Percentiles rank a stretch among this genome's conserved stretches.
These are phyloP conservation scores for Bonia amplexicaulis DNA, from an alignment of 176 grass and related monocot species.

Conservation along the genomic window DNA sequence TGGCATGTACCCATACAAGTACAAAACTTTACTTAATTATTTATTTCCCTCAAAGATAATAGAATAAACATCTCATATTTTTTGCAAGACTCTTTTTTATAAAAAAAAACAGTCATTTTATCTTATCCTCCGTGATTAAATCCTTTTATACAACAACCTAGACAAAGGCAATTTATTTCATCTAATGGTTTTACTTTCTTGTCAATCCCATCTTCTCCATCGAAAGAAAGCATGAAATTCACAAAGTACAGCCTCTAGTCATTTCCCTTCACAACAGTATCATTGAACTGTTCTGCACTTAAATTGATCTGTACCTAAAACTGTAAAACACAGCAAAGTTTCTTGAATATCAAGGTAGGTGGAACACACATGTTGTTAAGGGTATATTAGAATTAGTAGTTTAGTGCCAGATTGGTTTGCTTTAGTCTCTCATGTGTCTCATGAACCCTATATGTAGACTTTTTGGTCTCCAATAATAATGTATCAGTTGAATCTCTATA, in stretches of 20 bases:
- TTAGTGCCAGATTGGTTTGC: not conserved
- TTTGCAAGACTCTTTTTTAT: not conserved
- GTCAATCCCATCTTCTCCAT: not conserved
- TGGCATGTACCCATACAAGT: not conserved
- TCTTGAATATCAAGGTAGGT: not conserved
- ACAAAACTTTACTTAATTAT: not conserved
- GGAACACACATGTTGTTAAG: not conserved
- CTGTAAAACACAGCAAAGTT: not conserved
- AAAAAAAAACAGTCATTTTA: not conserved
- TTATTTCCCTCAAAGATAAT: not conserved
- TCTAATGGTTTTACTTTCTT: not conserved
- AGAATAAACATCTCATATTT: not conserved
- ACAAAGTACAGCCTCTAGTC: not conserved
- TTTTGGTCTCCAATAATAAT: not conserved
- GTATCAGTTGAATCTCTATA: not conserved
- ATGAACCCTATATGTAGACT: not conserved
- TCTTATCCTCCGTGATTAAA: not conserved
- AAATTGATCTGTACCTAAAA: slow-evolving; percentile 1
- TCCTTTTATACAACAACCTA: not conserved
- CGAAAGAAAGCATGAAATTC: not conserved
- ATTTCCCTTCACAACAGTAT: not conserved
- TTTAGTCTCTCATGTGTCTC: not conserved
- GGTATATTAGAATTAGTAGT: not conserved
- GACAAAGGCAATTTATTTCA: not conserved
- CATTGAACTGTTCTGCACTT: not conserved